Conservation (phyloP, 768 basidiomycete species). For the Trametes cingulata region DNA sequence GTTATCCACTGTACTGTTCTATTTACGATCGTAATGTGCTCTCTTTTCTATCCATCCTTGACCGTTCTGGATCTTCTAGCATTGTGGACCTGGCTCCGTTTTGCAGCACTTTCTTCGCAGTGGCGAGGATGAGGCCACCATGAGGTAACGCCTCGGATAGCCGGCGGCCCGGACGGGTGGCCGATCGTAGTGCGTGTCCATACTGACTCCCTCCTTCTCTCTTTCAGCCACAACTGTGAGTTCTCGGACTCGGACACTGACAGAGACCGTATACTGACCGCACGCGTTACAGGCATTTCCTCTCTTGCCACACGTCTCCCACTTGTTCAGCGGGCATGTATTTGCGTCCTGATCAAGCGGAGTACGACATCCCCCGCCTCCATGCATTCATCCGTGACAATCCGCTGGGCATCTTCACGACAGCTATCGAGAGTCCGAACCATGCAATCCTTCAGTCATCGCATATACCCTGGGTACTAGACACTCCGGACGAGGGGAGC, state of each 20-base stretch:
- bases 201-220: no score
- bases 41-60: conserved; percentile 1
- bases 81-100: no score
- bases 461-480: conserved; percentile 39
- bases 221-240: no score
- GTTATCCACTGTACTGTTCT: conserved; percentile 18
- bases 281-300: no score
- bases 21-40: conserved; percentile 13
- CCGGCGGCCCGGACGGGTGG: no score
- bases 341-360: conserved; percentile 40
- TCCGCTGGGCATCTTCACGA: conserved; percentile 41
- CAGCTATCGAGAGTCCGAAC: conserved; percentile 31
- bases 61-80: neutral
- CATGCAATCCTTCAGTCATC: conserved; percentile 33
- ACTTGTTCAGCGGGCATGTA: conserved; percentile 42
- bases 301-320: no score
- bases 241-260: no score
- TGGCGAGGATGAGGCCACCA: neutral
- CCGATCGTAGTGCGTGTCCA: no score
- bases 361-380: conserved; percentile 34
- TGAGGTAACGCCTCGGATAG: no score
- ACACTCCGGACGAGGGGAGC: conserved; percentile 14
- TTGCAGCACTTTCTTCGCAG: neutral
- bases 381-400: conserved; percentile 35
- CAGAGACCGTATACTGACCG: no score